Evolutionary conservation across 202 grass and related monocot genomes (phyloP), one percentile per base, ranked within the genome.

Genomic region (Zoysia matrella): DNA sequence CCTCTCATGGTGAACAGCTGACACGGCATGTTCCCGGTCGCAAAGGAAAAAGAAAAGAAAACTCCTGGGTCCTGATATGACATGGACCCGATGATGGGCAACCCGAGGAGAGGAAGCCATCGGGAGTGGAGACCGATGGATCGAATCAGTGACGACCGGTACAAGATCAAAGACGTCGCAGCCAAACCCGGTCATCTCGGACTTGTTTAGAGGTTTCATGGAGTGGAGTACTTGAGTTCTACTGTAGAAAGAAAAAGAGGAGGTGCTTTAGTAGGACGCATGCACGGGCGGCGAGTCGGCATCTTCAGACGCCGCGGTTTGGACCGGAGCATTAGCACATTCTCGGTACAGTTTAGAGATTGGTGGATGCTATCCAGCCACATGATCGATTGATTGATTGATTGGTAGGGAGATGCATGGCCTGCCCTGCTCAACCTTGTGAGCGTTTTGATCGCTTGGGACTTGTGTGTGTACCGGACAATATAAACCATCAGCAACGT

Each of bases 281-380:
- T 13, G 52, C 52, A 15, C 3, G 1, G 52, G 7, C 14, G 10
- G 30, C 0, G 48, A 8, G 7, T 67, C 30, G 54, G 12, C 67
- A 81, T 81, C 67, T 71, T 81, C 1, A 2, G 22, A 43, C 47
- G 47, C 45, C 79, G 13, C 9, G 39, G 30, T 47, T 57, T 8
- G 18, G 60, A 70, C 11, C 69, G 10, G 3, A 70, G 18, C 66
- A 71, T 69, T 60, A 36, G 30, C 30, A 1, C 30, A 36, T 36
- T 36, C 4, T 4, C 7, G 1, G 43, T 49, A 11, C 78, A 43
- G 5, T 60, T 39, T 7, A 2, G 30, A 36, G 30, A 56, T 30
- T 41, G 11, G 56, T 60, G n/a, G 52, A 3, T 40, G 11, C 41
- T 40, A 9, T 40, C 15, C 22, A 61, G 12, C 6, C 22, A n/a